Evolutionary conservation across 164 flowering plant genomes (phyloP).

Genomic region (Sextonia rubra): DNA sequence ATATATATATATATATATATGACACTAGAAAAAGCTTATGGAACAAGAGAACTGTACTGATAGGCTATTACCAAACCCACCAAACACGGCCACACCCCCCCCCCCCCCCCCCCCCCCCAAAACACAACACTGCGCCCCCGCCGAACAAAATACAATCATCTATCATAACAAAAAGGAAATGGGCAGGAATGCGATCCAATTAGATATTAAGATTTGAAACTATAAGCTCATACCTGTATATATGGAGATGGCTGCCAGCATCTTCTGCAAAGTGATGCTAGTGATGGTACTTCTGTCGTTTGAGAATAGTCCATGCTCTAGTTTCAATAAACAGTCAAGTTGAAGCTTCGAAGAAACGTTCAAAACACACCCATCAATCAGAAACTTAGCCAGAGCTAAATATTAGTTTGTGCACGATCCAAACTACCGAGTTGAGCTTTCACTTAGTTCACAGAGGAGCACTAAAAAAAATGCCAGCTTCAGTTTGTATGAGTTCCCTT

Average conservation of each 20-base stretch:
- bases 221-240: not conserved
- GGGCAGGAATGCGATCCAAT: not conserved
- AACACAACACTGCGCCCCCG: too few relatives aligned
- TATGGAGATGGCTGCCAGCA: not conserved
- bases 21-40: too few relatives aligned
- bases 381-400: not conserved
- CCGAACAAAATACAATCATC: not conserved
- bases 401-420: not conserved
- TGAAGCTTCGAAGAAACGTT: not conserved
- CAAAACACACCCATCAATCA: not conserved
- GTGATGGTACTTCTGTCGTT: slow-evolving; percentile 36
- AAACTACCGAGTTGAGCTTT: not conserved
- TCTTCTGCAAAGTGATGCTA: not conserved
- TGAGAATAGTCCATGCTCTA: slow-evolving; percentile 37
- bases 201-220: not conserved
- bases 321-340: not conserved
- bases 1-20: too few relatives aligned
- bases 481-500: too few relatives aligned
- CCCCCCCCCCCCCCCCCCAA: too few relatives aligned
- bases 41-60: too few relatives aligned
- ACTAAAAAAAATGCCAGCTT: too few relatives aligned
- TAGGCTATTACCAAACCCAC: too few relatives aligned
- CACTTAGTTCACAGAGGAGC: not conserved
- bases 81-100: too few relatives aligned
- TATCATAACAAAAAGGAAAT: too few relatives aligned